These are phyloP conservation scores for Sphaceloma murrayae DNA, from an alignment of 2,329 filamentous ascomycete genomes.

Conservation along the genomic window DNA sequence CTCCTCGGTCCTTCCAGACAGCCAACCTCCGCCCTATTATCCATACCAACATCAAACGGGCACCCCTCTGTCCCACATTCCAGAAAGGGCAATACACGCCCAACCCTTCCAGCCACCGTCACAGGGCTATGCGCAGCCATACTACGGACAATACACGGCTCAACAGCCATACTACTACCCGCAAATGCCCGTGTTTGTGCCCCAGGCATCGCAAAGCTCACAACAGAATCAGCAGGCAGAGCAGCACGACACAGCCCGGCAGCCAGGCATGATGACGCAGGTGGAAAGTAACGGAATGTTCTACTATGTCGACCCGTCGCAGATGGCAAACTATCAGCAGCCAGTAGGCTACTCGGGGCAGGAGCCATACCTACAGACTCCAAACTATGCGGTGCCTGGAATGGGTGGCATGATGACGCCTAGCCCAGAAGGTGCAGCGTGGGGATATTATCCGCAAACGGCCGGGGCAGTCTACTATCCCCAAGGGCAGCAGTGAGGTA, in stretches of 20 bases:
- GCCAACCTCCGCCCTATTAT: slow-evolving; percentile 41
- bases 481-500: slow-evolving; percentile 25
- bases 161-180: slow-evolving; percentile 61
- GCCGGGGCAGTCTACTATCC: slow-evolving; percentile 43
- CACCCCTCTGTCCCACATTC: slow-evolving; percentile 83
- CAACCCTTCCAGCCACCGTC: slow-evolving; percentile 67
- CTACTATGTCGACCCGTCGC: slow-evolving; percentile 72
- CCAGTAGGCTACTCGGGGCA: slow-evolving; percentile 17
- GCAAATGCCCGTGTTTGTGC: slow-evolving; percentile 27
- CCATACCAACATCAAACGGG: slow-evolving; percentile 59
- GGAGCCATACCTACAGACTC: slow-evolving; percentile 31
- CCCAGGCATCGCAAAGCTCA: slow-evolving; percentile 28
- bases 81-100: slow-evolving; percentile 83
- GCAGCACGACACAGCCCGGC: slow-evolving; percentile 26
- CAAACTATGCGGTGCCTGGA: slow-evolving; percentile 48
- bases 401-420: slow-evolving; percentile 74
- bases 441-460: slow-evolving; percentile 2
- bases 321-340: slow-evolving; percentile 38
- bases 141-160: slow-evolving; percentile 46
- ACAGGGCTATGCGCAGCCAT: slow-evolving; percentile 50
- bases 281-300: slow-evolving; percentile 95
- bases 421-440: slow-evolving; percentile 32
- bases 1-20: slow-evolving; percentile 37
- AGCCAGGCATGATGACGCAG: slow-evolving; percentile 53
- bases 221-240: slow-evolving; percentile 18